These are phyloP conservation scores for Penicillium taxi DNA, from an alignment of 495 filamentous ascomycete species.

Conservation along the genomic window DNA sequence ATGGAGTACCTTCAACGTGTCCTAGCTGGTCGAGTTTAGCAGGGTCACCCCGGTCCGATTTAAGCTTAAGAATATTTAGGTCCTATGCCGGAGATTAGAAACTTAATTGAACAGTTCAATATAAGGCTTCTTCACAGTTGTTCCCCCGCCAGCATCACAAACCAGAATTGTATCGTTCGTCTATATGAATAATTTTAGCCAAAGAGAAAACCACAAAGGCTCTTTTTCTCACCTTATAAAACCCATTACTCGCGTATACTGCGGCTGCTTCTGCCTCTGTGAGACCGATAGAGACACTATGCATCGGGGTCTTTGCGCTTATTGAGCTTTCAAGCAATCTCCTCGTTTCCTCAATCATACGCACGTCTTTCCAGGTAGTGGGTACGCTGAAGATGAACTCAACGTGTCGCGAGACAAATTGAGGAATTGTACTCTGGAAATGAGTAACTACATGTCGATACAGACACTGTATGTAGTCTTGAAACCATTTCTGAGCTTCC, in stretches of 20 bases:
- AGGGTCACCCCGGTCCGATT: constrained; percentile 20
- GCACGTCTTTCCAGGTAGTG: constrained; percentile 55
- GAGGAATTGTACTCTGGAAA: constrained; percentile 32
- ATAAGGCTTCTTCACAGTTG: constrained; percentile 28
- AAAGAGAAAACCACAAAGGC: background rate
- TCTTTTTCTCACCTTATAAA: constrained; percentile 18
- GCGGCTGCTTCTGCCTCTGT: constrained; percentile 65
- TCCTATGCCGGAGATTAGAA: constrained; percentile 15
- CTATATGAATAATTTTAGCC: constrained; percentile 10
- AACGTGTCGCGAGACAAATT: constrained; percentile 43
- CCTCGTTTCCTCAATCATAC: constrained; percentile 50
- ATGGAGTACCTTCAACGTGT: constrained; percentile 27
- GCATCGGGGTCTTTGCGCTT: constrained; percentile 37
- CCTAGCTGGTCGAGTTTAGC: constrained; percentile 30
- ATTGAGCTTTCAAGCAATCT: constrained; percentile 43
- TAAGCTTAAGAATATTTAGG: constrained; percentile 30
- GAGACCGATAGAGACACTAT: constrained; percentile 50
- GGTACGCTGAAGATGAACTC: constrained; percentile 63
- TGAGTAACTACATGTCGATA: constrained; percentile 47
- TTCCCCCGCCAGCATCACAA: constrained; percentile 51
- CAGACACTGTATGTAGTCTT: constrained; percentile 47
- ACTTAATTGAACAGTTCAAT: background rate
- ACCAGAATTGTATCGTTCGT: constrained; percentile 42
- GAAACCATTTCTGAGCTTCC: constrained; percentile 48
- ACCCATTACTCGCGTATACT: constrained; percentile 43